Evolutionary conservation across 2,329 filamentous ascomycete species (phyloP), one percentile per base, ranked within the genome.

Genomic region (Tolypocladium album): DNA sequence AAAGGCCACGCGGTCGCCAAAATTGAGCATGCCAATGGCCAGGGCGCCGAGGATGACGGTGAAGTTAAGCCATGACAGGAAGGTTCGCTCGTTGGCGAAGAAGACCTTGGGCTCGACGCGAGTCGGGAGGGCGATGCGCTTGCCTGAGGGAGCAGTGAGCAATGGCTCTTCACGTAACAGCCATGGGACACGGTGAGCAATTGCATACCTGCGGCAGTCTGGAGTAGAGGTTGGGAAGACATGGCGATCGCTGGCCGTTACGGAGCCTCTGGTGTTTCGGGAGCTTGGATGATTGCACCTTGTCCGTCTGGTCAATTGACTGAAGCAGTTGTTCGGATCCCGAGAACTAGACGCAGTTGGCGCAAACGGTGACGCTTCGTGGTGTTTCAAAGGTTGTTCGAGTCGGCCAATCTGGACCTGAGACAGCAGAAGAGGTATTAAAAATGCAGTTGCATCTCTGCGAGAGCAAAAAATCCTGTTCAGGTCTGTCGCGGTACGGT

Each of bases 51-150:
- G 89, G 76, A 99, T 93, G 71, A 99, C 92, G 74, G 92, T 96
- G 82, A 97, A 97, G 84, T 99, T 99, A 71, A 99, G 90, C 94
- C 94, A 99, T 76, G 92, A 96, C 71, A 99, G 87, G 75, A 99
- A 99, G 64, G 94, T 99, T 64, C 94, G 91, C 79, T 99, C 94
- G 82, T 99, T 99, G 78, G 94, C 94, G 82, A 99, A 99, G 86
- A 97, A 99, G 81, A 99, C 94, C 79, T 99, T 99, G 69, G 94
- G 94, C 77, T 99, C 94, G 76, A 99, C 93, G 67, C 94, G 92
- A 62, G 93, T 97, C 61, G 94, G 94, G 65, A 99, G 90, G 70
- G 94, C 93, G 74, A 99, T 97, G 73, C 93, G 91, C 81, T 99
- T 99, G 83, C 93, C 93, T 96, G 69, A 56, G n/a, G 42, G 24